Base-by-base conservation (phyloP, 1,284 basidiomycete species). In the Sporisorium graminicola region DNA sequence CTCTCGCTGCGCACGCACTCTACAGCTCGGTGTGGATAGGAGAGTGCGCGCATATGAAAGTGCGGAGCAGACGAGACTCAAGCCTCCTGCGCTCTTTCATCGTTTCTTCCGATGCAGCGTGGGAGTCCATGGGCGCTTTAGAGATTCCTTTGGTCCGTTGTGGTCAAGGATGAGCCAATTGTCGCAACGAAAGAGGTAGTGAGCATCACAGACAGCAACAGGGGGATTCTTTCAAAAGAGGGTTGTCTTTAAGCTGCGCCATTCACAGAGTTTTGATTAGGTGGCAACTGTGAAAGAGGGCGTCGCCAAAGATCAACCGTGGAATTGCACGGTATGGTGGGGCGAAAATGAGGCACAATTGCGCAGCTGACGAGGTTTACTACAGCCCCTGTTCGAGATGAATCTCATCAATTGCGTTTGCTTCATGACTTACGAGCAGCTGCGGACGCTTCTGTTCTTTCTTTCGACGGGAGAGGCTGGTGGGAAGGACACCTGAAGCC, bases 231-330 rank as follows among this genome's bases (percentile, higher is more conserved):
- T 13, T 22, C 16, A 10, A 22, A 24, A 22, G 29, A 29, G 18
- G 2, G 35, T 47, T 14, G 18, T 43, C 43, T 47, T 18, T 8
- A 35, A 22, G 14, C 9, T 46, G 20, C 4, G 44, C 33, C 18
- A 3, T 22, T 24, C 20, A 40, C 33, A 31, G n/a, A 20, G 24
- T 1, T 12, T 40, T 50, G 22, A 27, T 31, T n/a, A 10, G 33
- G 13, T 27, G 46, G 26, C 16, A 20, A 49, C 4, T n/a, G 22
- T 16, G 31, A 22, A 40, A 43, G 14, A 5, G 24, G 35, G 26
- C 51, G 63, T 58, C 56, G 56, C 63, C 63, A 65, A 29, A 65
- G 42, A 58, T 65, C 47, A 42, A 12, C 43, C 5, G 5, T 18
- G 37, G n/a, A 8, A 40, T 18, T 18, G 18, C 37, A 35, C 33